These are phyloP conservation scores for Acacia crassicarpa DNA, from an alignment of 306 rosid species.

Conservation along the genomic window DNA sequence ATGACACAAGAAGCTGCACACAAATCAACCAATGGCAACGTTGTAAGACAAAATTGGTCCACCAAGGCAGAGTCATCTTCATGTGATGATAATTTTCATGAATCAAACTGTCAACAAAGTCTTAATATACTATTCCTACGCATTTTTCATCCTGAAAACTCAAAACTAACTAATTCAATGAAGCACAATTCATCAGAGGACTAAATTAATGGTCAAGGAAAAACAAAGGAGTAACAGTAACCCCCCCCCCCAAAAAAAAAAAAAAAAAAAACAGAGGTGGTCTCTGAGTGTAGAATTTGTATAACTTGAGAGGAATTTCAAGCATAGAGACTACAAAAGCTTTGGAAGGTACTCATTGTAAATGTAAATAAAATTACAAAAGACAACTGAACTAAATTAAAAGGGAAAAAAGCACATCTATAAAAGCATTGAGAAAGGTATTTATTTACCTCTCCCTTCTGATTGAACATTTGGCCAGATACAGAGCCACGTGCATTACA, in stretches of 20 bases:
- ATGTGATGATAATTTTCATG: not conserved
- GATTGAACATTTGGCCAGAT: constrained; percentile 79
- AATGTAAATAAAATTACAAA: not conserved
- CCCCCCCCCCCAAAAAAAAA: no score
- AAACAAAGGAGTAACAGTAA: not conserved
- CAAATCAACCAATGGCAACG: constrained; percentile 17
- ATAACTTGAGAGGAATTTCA: not conserved
- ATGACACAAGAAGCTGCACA: constrained; percentile 54
- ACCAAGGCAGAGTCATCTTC: constrained; percentile 4
- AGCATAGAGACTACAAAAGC: not conserved
- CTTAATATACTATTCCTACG: not conserved
- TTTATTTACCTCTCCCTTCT: constrained; percentile 78
- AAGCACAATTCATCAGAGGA: not conserved
- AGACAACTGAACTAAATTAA: not conserved
- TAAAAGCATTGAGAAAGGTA: constrained; percentile 13
- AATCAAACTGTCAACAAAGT: not conserved
- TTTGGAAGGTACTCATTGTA: not conserved
- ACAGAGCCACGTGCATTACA: constrained; percentile 69
- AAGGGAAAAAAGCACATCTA: not conserved
- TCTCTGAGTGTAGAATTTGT: not conserved
- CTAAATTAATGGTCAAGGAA: not conserved
- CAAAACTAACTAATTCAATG: not conserved
- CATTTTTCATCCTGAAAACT: not conserved
- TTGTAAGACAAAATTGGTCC: constrained; percentile 13
- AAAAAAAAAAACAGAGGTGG: not conserved